These are phyloP conservation scores for Hapsidospora chrysogenum DNA, from an alignment of 495 filamentous ascomycete genomes.

Conservation along the genomic window DNA sequence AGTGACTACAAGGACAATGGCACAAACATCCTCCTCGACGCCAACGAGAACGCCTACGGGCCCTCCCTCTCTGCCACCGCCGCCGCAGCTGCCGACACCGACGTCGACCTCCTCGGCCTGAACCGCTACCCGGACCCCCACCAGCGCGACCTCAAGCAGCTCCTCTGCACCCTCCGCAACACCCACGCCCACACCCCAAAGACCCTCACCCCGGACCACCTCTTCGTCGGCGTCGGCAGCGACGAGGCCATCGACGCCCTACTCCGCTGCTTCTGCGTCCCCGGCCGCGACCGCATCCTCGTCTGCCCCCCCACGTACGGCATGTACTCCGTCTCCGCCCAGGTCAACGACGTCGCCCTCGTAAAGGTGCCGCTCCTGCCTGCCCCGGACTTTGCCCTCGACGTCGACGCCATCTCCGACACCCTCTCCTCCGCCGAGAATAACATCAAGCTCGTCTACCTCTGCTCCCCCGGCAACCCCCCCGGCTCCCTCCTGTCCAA, in stretches of 20 bases:
- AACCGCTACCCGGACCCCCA: constrained; percentile 96
- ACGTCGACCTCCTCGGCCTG: constrained; percentile 58
- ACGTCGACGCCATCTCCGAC: constrained; percentile 49
- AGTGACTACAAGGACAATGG: constrained; percentile 99
- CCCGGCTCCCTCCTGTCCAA: constrained; percentile 67
- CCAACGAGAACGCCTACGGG: constrained; percentile 94
- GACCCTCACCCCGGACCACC: constrained; percentile 58
- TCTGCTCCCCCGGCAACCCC: constrained; percentile 91
- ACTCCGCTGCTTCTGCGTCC: constrained; percentile 78
- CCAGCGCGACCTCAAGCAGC: constrained; percentile 69
- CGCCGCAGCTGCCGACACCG: constrained; percentile 10
- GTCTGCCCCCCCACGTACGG: constrained; percentile 95
- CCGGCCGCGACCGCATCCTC: constrained; percentile 75
- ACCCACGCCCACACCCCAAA: constrained; percentile 63
- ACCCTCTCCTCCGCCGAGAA: constrained; percentile 37
- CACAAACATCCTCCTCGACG: constrained; percentile 89
- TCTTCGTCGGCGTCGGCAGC: constrained; percentile 89
- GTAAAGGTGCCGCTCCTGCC: constrained; percentile 63
- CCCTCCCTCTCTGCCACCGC: constrained; percentile 34
- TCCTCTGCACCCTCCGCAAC: constrained; percentile 77
- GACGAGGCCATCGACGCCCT: constrained; percentile 95
- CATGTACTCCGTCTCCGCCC: constrained; percentile 90
- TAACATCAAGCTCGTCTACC: constrained; percentile 72
- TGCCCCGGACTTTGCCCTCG: constrained; percentile 47
- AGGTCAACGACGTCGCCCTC: constrained; percentile 78